phyloP scores from a whole-genome alignment of 139 green algal species.

The Diplosphaera chodatii region DNA sequence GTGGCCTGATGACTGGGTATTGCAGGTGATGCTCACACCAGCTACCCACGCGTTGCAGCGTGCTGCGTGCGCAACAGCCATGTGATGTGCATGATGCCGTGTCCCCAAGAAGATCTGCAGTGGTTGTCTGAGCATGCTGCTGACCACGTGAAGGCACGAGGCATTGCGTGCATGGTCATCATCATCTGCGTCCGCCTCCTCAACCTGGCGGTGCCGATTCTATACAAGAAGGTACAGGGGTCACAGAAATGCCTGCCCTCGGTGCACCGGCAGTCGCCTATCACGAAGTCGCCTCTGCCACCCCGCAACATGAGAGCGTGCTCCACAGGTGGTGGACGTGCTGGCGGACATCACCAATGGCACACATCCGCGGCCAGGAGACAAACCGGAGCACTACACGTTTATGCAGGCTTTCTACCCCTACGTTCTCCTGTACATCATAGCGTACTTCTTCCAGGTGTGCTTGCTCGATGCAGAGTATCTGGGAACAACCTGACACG shows the following conservation, averaged over 20 bases:
- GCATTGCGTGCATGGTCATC: constrained; percentile 51
- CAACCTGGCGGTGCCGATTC: constrained; percentile 70
- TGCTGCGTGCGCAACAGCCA: too few relatives aligned
- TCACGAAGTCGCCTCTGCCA: too few relatives aligned
- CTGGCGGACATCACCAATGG: constrained; percentile 13
- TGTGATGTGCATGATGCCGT: too few relatives aligned
- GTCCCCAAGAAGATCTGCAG: too few relatives aligned
- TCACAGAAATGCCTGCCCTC: too few relatives aligned
- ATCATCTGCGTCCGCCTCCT: constrained; percentile 52
- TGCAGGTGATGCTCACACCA: constrained; percentile 24
- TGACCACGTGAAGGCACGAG: too few relatives aligned
- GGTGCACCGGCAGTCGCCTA: too few relatives aligned
- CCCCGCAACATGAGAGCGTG: too few relatives aligned
- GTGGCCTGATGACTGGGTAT: constrained; percentile 31
- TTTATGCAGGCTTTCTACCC: constrained; percentile 26
- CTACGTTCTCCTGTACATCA: constrained; percentile 22
- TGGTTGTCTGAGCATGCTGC: too few relatives aligned
- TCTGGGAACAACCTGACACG: constrained; percentile 27
- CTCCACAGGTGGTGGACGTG: constrained; percentile 43
- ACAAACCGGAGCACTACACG: background rate
- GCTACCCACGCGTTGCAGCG: too few relatives aligned
- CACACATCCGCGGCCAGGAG: constrained; percentile 5
- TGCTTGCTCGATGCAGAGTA: constrained; percentile 36
- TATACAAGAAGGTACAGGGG: constrained; percentile 48
- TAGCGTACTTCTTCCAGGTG: constrained; percentile 33